Percentiles rank a stretch among this genome's conserved stretches.
phyloP scores from a whole-genome alignment of 768 basidiomycete genomes.

The Podaxis sp. region DNA sequence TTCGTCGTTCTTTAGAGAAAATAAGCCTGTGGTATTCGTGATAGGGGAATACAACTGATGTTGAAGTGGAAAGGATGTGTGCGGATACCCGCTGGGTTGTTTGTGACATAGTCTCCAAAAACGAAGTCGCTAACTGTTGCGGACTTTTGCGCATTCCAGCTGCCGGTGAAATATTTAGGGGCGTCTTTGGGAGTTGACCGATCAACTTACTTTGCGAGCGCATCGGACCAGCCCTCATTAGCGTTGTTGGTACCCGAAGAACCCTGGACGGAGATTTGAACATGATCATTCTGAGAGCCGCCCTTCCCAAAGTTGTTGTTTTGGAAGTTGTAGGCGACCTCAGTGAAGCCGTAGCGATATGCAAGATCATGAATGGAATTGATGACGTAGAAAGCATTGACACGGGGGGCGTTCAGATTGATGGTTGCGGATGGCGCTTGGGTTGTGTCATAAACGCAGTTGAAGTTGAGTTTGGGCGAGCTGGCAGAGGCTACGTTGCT shows the following conservation, averaged over 20 bases:
- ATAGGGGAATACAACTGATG: not conserved
- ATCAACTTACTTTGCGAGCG: not conserved
- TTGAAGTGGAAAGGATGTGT: slow-evolving; percentile 48
- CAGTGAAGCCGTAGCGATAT: slow-evolving; percentile 48
- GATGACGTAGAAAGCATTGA: slow-evolving; percentile 52
- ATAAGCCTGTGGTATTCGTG: not conserved
- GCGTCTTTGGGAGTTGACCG: not conserved
- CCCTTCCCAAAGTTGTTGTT: slow-evolving; percentile 54
- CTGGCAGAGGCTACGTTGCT: slow-evolving; percentile 33
- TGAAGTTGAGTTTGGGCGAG: slow-evolving; percentile 30
- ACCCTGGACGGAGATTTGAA: slow-evolving; percentile 53
- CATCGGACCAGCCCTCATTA: slow-evolving; percentile 38
- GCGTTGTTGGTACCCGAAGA: slow-evolving; percentile 43
- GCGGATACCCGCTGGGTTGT: slow-evolving; percentile 51
- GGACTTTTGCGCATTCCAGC: slow-evolving; percentile 42
- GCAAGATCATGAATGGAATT: slow-evolving; percentile 50
- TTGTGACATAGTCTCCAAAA: slow-evolving; percentile 52
- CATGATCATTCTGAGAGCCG: slow-evolving; percentile 48
- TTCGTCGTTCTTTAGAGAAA: not conserved
- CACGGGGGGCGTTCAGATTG: slow-evolving; percentile 49
- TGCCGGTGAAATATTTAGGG: slow-evolving; percentile 5
- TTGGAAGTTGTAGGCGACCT: slow-evolving; percentile 47
- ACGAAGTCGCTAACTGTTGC: slow-evolving; percentile 34
- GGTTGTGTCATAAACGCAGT: slow-evolving; percentile 29
- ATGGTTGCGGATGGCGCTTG: slow-evolving; percentile 31